Evolutionary conservation across 2,329 filamentous ascomycete species (phyloP).

Genomic region (Hirsutella rhossiliensis): DNA sequence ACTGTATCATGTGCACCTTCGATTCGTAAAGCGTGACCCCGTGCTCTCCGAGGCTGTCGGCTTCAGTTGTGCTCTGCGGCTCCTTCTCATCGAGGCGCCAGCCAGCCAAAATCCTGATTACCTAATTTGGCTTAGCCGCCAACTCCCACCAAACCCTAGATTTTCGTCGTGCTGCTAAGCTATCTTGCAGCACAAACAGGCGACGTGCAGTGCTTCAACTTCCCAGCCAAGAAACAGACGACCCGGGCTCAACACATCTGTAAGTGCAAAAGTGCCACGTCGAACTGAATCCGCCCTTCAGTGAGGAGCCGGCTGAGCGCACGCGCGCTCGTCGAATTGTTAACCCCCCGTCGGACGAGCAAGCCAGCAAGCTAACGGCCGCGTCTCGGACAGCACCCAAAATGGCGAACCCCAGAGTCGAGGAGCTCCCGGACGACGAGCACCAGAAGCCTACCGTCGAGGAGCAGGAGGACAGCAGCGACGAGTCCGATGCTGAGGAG

Average conservation of each 20-base stretch:
- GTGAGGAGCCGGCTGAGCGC: neutral
- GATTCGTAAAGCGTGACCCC: neutral
- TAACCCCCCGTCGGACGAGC: neutral
- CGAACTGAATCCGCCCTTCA: neutral
- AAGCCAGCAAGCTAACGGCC: neutral
- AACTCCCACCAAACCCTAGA: conserved; percentile 32
- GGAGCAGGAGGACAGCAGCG: conserved; percentile 61
- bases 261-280: conserved; percentile 17
- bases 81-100: neutral
- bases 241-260: conserved; percentile 22
- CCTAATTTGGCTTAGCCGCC: conserved; percentile 27
- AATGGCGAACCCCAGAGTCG: conserved; percentile 97
- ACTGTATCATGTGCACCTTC: neutral
- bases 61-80: neutral
- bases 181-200: conserved; percentile 24
- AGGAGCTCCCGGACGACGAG: conserved; percentile 92
- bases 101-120: conserved; percentile 17
- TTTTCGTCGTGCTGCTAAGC: conserved; percentile 23
- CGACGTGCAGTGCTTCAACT: conserved; percentile 15
- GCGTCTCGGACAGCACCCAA: conserved; percentile 22
- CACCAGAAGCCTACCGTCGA: conserved; percentile 70
- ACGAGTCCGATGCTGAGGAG: conserved; percentile 71
- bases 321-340: conserved; percentile 2
- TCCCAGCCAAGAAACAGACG: conserved; percentile 18
- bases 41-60: neutral